A percentile compares a stretch with the other conserved stretches of the same genome.
Evolutionary conservation across 164 flowering plant species (phyloP).

Genomic region (Vitis rupestris): DNA sequence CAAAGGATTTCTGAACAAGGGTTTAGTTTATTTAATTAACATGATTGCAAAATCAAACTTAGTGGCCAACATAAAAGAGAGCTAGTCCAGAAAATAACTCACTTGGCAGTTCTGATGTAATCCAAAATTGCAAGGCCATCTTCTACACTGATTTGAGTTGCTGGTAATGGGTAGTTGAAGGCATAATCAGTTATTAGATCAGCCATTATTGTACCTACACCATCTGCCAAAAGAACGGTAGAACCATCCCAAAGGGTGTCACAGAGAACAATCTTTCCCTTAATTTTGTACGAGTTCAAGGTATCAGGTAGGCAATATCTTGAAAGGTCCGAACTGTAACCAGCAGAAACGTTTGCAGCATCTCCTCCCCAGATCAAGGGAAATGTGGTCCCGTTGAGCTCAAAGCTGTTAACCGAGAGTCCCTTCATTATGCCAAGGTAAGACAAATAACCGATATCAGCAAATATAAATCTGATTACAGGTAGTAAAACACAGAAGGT

Average conservation of each 20-base stretch:
- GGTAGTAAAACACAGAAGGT: too few species aligned
- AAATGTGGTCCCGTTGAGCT: slow-evolving; percentile 28
- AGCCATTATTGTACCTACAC: slow-evolving; percentile 36
- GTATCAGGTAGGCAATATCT: slow-evolving; percentile 22
- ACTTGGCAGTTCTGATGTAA: slow-evolving; percentile 38
- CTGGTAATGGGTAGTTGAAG: slow-evolving; percentile 34
- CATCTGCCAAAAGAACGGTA: slow-evolving; percentile 22
- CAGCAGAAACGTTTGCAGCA: slow-evolving; percentile 37
- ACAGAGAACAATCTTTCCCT: slow-evolving; percentile 45
- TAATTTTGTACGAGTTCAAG: slow-evolving; percentile 24
- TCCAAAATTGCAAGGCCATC: slow-evolving; percentile 29
- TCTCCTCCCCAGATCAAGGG: slow-evolving; percentile 49
- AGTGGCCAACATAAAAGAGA: not conserved
- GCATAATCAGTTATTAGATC: slow-evolving; percentile 20
- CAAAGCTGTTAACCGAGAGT: slow-evolving; percentile 33
- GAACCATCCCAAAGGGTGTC: slow-evolving; percentile 27
- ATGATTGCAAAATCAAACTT: not conserved
- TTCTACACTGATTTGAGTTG: slow-evolving; percentile 26
- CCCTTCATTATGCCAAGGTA: slow-evolving; percentile 22
- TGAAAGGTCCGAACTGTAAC: slow-evolving; percentile 15
- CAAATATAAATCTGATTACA: not conserved
- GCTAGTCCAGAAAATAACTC: not conserved
- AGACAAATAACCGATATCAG: not conserved
- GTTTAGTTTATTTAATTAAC: not conserved
- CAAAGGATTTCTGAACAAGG: slow-evolving; percentile 25